Base-by-base conservation (phyloP, 23 red algal species). In the Agarophyton chilense region DNA sequence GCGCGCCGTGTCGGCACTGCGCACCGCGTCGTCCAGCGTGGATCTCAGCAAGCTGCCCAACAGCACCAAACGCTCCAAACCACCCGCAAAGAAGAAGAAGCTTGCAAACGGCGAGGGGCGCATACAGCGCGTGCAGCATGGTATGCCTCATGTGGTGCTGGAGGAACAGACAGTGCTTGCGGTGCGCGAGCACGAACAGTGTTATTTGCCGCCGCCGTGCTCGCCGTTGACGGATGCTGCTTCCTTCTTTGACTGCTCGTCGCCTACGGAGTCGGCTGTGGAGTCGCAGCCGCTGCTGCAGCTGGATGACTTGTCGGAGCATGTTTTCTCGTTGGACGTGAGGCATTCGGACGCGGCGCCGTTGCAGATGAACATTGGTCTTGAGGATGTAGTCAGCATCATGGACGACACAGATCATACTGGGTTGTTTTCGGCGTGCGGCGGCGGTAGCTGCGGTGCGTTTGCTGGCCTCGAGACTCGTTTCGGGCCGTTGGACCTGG, bases 341-440 rank as follows among this genome's bases (percentile, higher is more conserved):
- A 43, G 41, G 43, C 68, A 74, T 13, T 19, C 41, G 0, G 40
- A 47, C 1, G 68, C 40, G 43, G 8, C 68, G 41, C n/a, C 40
- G 40, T 13, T 74, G 41, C 68, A 74, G 39, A 45, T 74, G 68
- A 29, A 47, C 7, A 74, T 74, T 8, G 68, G 68, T 4, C 68
- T 74, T 38, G 68, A 74, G 43, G 68, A 74, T 18, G 68, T 74
- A 19, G 68, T 33, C 12, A 74, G 68, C 24, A 74, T 74, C 68
- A 74, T 74, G 68, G 68, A 74, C 68, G 68, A 74, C 24, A 49
- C 68, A 6, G 68, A 74, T 14, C 68, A 74, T 38, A 10, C 40
- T 18, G 68, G 10, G 21, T 39, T 74, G 40, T 74, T 74, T 18
- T 47, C 68, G 68, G 9, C 0, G 40, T 74, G 47, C 68, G 68